phyloP scores from a whole-genome alignment of 208 protist species.

The Trichomonas vaginalis region DNA sequence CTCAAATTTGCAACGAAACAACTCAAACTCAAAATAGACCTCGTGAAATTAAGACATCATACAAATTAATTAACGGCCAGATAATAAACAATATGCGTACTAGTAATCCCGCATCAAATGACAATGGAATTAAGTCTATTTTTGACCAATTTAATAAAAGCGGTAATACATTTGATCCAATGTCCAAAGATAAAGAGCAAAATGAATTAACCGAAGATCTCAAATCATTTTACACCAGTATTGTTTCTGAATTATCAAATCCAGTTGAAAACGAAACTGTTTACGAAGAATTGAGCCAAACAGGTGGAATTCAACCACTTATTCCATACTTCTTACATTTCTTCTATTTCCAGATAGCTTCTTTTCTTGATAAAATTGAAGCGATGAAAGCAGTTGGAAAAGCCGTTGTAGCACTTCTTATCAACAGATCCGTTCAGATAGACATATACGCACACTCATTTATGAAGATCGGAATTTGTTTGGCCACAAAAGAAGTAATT shows the following conservation, averaged over 20 bases:
- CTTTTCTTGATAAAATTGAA: background rate
- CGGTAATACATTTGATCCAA: background rate
- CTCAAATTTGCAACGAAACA: background rate
- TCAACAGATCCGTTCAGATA: background rate
- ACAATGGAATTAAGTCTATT: background rate
- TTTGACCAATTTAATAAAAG: no score
- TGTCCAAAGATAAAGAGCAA: background rate
- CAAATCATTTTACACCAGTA: background rate
- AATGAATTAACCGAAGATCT: background rate
- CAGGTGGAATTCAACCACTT: background rate
- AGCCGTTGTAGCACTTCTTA: background rate
- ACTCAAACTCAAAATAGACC: background rate
- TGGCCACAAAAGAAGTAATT: background rate
- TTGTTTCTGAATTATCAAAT: background rate
- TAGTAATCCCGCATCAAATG: background rate
- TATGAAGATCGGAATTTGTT: background rate
- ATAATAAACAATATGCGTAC: background rate
- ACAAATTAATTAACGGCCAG: background rate
- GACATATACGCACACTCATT: background rate
- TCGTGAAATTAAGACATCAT: background rate
- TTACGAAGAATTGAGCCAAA: background rate
- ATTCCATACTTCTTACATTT: background rate
- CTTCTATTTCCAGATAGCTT: background rate
- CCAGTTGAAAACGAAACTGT: background rate
- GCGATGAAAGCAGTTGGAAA: background rate